Percentiles rank a stretch among this genome's conserved stretches.
Evolutionary conservation across 768 basidiomycete species (phyloP).

Genomic region (Mycena rebaudengoi): DNA sequence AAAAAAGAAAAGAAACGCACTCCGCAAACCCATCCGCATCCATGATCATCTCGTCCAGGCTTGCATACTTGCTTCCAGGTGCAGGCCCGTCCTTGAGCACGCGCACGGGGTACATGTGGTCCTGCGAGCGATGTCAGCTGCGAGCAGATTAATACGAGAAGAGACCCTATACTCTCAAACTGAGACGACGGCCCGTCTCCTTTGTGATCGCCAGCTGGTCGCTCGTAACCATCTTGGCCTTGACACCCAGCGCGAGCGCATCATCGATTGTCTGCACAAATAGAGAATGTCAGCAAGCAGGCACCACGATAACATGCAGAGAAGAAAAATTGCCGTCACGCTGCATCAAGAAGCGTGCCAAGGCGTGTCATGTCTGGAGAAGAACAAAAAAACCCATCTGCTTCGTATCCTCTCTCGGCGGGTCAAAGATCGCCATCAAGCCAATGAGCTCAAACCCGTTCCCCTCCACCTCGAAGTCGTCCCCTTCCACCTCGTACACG

Average conservation of each 20-base stretch:
- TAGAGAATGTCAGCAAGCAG: too few species aligned
- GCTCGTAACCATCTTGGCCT: conserved; percentile 99
- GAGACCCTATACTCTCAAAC: too few species aligned
- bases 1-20: too few species aligned
- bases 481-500: conserved; percentile 88
- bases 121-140: too few species aligned
- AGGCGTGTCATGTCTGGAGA: too few species aligned
- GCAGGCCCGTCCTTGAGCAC: conserved; percentile 96
- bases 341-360: too few species aligned
- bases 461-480: conserved; percentile 84
- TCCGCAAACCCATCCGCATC: conserved; percentile 99
- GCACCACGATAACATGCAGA: too few species aligned
- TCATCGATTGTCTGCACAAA: conserved; percentile 99
- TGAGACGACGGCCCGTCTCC: conserved; percentile 97
- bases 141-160: too few species aligned
- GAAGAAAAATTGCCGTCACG: too few species aligned
- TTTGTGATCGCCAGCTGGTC: conserved; percentile 98
- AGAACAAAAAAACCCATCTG: too few species aligned
- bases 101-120: conserved; percentile 99
- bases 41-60: conserved; percentile 97
- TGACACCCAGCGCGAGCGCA: conserved; percentile 93
- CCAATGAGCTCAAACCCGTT: conserved; percentile 98
- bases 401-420: conserved; percentile 97
- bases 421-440: conserved; percentile 96
- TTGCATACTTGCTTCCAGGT: conserved; percentile 81